Evolutionary conservation across 2,329 filamentous ascomycete genomes (phyloP), one percentile per base, ranked within the genome.

Genomic region (Fusarium sp.): DNA sequence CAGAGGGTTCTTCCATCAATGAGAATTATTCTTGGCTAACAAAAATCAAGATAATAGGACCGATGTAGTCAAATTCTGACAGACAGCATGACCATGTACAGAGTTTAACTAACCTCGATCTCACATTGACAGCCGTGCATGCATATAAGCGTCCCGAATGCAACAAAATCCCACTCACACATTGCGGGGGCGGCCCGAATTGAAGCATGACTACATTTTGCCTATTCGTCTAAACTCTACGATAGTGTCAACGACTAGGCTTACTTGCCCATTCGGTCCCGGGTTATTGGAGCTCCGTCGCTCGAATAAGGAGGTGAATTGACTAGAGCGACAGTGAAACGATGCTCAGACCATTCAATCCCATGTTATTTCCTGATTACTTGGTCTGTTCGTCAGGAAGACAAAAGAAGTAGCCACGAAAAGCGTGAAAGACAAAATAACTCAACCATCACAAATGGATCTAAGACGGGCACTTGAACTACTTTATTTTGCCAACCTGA

Each of bases 161-260:
- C 45, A 22, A 49, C 53, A 18, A 25, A 13, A 59, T 32, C 38
- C 60, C 62, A 46, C 44, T 29, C 41, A 49, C 48, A 51, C 30
- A 22, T 67, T 67, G 62, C 63, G 48, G 63, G 48, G 55, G 62
- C 63, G 62, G 62, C 55, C 63, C 63, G 63, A 66, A 49, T 66
- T 6, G 20, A 62, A 24, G 20, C 18, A n/a, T 6, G 8, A 40
- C 10, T 18, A 41, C 8, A 24, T 22, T 22, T 8, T 34, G 38
- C 38, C 22, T 34, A 25, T 43, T 41, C 27, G 13, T 30, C 32
- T 10, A 22, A 4, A 13, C 8, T 24, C 8, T 3, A 32, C n/a
- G 8, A 59, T 46, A 56, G 41, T 40, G 41, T 30, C 41, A 46
- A 60, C 8, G 30, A 8, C 11, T 32, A 10, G 29, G 40, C 40